These are phyloP conservation scores for Penicillium sp. DNA, from an alignment of 2,329 filamentous ascomycete genomes.

Conservation along the genomic window DNA sequence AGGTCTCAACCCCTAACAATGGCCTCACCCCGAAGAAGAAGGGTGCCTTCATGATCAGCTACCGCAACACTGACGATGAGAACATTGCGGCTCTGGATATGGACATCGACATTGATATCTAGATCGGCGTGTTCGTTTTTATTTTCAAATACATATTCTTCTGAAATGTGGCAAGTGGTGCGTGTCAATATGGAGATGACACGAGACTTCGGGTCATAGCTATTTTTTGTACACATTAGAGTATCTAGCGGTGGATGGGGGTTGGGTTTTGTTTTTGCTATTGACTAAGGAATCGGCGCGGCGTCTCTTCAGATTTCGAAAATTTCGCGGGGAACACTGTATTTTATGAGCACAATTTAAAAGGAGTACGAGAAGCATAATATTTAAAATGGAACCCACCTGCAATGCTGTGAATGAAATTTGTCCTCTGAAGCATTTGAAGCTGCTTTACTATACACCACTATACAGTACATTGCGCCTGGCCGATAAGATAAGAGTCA, in stretches of 20 bases:
- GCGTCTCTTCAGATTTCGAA: conserved; percentile 5
- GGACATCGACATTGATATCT: conserved; percentile 89
- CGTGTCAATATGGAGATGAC: background rate
- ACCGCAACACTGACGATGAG: conserved; percentile 85
- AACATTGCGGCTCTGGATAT: conserved; percentile 86
- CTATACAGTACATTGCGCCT: background rate
- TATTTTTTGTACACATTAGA: conserved; percentile 7
- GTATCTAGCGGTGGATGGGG: background rate
- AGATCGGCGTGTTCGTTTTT: conserved; percentile 13
- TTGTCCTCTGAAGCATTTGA: background rate
- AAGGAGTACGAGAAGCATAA: conserved; percentile 16
- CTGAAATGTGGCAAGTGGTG: background rate
- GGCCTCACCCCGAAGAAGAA: conserved; percentile 37
- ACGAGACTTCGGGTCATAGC: background rate
- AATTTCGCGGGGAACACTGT: background rate
- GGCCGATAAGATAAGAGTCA: conserved; percentile 21
- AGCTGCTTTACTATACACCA: background rate
- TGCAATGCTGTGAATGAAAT: background rate
- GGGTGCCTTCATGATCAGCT: conserved; percentile 64
- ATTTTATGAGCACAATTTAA: conserved; percentile 15
- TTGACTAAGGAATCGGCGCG: conserved; percentile 4
- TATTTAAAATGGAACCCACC: background rate
- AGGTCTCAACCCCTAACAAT: conserved; percentile 53
- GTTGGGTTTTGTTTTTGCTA: conserved; percentile 2
- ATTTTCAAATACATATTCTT: background rate